These are phyloP conservation scores for Penicillium sp. DNA, from an alignment of 2,329 filamentous ascomycete species.

Conservation along the genomic window DNA sequence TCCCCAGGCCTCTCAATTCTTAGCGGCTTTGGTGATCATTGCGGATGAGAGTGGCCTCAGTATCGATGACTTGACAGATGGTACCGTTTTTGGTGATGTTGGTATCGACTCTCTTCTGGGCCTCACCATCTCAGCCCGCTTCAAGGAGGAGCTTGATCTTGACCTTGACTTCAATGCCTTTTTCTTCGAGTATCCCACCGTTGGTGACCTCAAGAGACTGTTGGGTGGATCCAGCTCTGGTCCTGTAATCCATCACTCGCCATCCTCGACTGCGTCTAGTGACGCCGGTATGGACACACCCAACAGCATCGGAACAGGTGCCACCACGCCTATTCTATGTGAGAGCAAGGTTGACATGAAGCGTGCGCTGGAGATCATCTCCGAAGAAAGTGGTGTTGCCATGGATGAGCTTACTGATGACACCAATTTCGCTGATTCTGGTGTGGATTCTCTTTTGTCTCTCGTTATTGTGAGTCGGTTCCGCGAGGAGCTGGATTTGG, in stretches of 20 bases:
- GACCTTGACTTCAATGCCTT: not conserved
- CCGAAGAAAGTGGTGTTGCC: constrained; percentile 15
- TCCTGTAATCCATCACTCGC: too few relatives aligned
- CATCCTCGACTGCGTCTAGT: not conserved
- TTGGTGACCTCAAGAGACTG: not conserved
- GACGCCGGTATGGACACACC: not conserved
- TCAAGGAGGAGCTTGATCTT: not conserved
- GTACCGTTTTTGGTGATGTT: not conserved
- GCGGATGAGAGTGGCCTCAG: not conserved
- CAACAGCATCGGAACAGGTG: too few relatives aligned
- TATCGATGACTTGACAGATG: not conserved
- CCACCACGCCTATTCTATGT: too few relatives aligned
- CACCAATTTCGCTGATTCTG: constrained; percentile 12
- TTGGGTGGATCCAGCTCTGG: too few relatives aligned
- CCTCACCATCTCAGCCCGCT: not conserved
- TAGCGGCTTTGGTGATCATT: not conserved
- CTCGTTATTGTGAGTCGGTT: constrained; percentile 12
- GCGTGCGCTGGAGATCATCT: constrained; percentile 11
- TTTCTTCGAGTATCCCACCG: not conserved
- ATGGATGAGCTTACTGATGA: constrained; percentile 8
- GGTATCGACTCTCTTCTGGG: not conserved
- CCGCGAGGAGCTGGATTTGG: constrained; percentile 11
- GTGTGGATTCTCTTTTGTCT: constrained; percentile 14
- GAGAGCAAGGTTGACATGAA: not conserved
- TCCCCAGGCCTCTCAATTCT: too few relatives aligned